A percentile compares a stretch with the other conserved stretches of the same genome.
These are phyloP conservation scores for Friedmanniomyces endolithicus DNA, from an alignment of 495 filamentous ascomycete species.

Conservation along the genomic window DNA sequence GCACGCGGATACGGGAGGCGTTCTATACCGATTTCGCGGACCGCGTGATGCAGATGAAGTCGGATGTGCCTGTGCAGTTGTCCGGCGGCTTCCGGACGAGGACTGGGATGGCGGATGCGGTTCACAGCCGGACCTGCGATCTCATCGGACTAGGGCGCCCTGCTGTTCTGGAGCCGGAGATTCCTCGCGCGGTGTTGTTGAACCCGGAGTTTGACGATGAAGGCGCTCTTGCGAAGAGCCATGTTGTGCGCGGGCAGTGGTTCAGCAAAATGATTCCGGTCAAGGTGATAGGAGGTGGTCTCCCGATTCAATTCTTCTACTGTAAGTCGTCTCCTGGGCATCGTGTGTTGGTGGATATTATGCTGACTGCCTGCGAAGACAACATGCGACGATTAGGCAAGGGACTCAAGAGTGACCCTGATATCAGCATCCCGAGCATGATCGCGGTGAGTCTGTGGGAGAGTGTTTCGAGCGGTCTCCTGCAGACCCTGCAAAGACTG, in stretches of 20 bases:
- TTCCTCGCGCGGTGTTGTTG: constrained; percentile 16
- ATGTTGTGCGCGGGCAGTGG: constrained; percentile 24
- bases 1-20: constrained; percentile 19
- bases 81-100: constrained; percentile 21
- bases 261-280: constrained; percentile 22
- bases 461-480: background rate
- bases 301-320: constrained; percentile 22
- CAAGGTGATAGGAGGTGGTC: constrained; percentile 20
- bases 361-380: constrained; percentile 6
- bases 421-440: constrained; percentile 18
- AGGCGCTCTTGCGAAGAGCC: constrained; percentile 18
- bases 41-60: constrained; percentile 10
- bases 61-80: constrained; percentile 16
- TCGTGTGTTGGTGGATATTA: no score
- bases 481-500: constrained; percentile 1
- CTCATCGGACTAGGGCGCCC: constrained; percentile 20
- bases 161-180: constrained; percentile 20
- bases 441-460: background rate
- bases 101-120: constrained; percentile 23
- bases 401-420: constrained; percentile 21
- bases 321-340: background rate
- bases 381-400: constrained; percentile 24
- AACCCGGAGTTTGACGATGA: constrained; percentile 18
- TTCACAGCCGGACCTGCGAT: constrained; percentile 16
- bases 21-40: constrained; percentile 24